phyloP scores from a whole-genome alignment of 805 yeast genomes.

The Lachancea waltii region DNA sequence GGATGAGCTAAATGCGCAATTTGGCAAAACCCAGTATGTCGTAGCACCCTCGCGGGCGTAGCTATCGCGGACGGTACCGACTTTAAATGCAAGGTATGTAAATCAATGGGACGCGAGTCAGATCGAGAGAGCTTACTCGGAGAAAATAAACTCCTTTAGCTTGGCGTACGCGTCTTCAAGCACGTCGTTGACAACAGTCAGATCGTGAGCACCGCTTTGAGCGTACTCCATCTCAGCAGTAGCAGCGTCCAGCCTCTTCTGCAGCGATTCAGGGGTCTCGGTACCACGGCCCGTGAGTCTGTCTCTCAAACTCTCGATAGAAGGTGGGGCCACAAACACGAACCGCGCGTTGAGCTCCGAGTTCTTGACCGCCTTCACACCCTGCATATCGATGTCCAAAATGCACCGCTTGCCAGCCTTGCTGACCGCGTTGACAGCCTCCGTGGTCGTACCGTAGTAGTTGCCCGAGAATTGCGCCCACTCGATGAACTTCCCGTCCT shows the following conservation, averaged over 20 bases:
- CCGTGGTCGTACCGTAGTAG: constrained; percentile 90
- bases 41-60: no score
- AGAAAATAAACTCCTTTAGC: constrained; percentile 63
- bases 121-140: constrained; percentile 31
- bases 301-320: constrained; percentile 64
- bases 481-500: constrained; percentile 75
- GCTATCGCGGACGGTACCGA: no score
- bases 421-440: constrained; percentile 61
- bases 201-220: constrained; percentile 87
- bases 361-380: constrained; percentile 85
- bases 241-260: constrained; percentile 84
- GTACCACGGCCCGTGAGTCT: constrained; percentile 91
- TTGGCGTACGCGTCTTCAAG: constrained; percentile 81
- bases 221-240: constrained; percentile 84
- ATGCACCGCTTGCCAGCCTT: constrained; percentile 70
- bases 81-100: background rate
- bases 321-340: constrained; percentile 89
- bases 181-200: constrained; percentile 82
- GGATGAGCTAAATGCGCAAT: background rate
- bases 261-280: constrained; percentile 79
- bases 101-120: background rate
- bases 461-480: constrained; percentile 98
- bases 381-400: constrained; percentile 98
- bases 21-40: background rate
- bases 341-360: constrained; percentile 78